Percentiles rank a stretch among this genome's conserved stretches.
These are phyloP conservation scores for Zygoascus bituminiphila DNA, from an alignment of 805 yeast species.

Conservation along the genomic window DNA sequence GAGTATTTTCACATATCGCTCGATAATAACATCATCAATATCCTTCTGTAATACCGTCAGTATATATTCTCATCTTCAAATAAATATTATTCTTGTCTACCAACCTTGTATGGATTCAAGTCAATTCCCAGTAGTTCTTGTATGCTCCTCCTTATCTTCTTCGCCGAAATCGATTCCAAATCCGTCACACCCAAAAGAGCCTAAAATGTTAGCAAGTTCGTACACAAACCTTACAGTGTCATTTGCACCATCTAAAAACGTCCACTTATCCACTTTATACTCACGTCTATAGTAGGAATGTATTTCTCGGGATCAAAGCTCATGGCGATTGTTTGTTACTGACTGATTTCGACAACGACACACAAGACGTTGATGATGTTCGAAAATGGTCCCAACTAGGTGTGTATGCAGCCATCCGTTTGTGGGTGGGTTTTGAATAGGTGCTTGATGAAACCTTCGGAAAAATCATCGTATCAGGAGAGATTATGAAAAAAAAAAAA, in stretches of 20 bases:
- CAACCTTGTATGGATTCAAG: conserved; percentile 36
- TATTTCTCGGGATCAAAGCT: conserved; percentile 31
- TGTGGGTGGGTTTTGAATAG: too few relatives aligned
- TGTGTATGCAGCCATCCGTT: too few relatives aligned
- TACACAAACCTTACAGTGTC: too few relatives aligned
- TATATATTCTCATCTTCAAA: neutral
- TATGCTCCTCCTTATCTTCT: conserved; percentile 61
- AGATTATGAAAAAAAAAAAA: too few relatives aligned
- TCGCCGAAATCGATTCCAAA: conserved; percentile 60
- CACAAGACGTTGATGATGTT: neutral
- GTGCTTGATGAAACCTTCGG: too few relatives aligned
- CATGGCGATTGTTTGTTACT: conserved; percentile 2
- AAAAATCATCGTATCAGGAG: too few relatives aligned
- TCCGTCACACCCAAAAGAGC: conserved; percentile 38
- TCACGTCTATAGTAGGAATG: conserved; percentile 57
- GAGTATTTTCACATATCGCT: conserved; percentile 43
- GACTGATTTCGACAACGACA: neutral
- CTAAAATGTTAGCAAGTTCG: too few relatives aligned
- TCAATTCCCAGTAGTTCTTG: conserved; percentile 58
- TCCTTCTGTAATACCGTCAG: conserved; percentile 33
- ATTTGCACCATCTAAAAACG: neutral
- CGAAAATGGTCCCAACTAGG: neutral
- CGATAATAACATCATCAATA: conserved; percentile 52
- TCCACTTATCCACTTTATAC: conserved; percentile 18
- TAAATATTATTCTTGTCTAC: neutral